Base-by-base conservation (phyloP, 75 land plant genomes). In the Pinus taeda region DNA sequence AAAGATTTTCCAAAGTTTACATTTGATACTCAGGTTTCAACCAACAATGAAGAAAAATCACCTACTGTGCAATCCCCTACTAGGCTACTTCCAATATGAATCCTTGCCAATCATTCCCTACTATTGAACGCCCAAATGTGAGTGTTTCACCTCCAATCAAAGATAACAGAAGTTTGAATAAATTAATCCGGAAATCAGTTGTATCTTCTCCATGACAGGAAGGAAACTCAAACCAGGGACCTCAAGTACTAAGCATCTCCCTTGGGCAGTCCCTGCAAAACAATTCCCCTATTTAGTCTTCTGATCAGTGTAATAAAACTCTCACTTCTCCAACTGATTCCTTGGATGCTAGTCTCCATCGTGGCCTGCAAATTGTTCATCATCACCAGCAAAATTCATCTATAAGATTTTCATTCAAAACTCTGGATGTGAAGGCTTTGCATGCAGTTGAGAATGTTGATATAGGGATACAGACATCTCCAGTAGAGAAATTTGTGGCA, bases 361-460 rank as follows among this genome's bases (percentile, higher is more conserved):
- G 82, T 66, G 98, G 98, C 15, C 93, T 95, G 59, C 89, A 95
- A 79, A 85, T 93, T 67, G 76, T 92, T 70, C 90, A 85, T 62
- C 76, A 78, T 58, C 87, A 88, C 33, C 88, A 81, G 74, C 79
- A 79, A 37, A 89, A 76, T 73, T 63, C 83, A 56, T 65, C 82
- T 62, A 85, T 89, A 53, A 87, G 95, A 59, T 93, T 90, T 79
- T 90, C 93, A 24, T 73, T 87, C 15, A 90, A 81, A 79, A 89
- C 79, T 22, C 62, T 78, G 15, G 92, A 88, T 42, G 1, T 62
- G 12, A 85, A 87, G 76, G 29, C 77, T 21, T 24, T 82, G 22
- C 22, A 64, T 3, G 78, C 84, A 21, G 74, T 78, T 74, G 76
- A 74, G 14, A 90, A 89, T 67, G 86, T 83, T 70, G 85, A 84